These are phyloP conservation scores for Bryoglossum gracile DNA, from an alignment of 495 filamentous ascomycete species.

Conservation along the genomic window DNA sequence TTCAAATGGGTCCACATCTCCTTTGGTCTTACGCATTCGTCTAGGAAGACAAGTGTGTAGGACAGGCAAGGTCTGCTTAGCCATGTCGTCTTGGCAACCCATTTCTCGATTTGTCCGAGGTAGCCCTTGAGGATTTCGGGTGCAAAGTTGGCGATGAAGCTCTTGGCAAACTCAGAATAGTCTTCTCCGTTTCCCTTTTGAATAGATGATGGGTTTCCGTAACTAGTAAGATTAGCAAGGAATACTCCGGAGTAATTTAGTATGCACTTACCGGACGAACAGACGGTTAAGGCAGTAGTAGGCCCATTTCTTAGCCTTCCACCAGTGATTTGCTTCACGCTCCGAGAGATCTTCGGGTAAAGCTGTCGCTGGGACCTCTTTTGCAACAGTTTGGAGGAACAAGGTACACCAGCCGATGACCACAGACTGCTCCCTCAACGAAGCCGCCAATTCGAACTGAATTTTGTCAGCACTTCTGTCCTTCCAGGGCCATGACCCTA, in stretches of 20 bases:
- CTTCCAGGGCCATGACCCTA: neutral
- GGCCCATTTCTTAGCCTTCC: constrained; percentile 99
- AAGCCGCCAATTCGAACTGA: constrained; percentile 74
- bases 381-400: constrained; percentile 83
- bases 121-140: constrained; percentile 94
- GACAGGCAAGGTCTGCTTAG: constrained; percentile 88
- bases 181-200: constrained; percentile 62
- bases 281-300: constrained; percentile 95
- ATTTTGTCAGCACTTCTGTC: constrained; percentile 22
- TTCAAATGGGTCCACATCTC: constrained; percentile 92
- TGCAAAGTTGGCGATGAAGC: constrained; percentile 84
- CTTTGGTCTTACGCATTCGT: constrained; percentile 96
- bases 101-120: constrained; percentile 87
- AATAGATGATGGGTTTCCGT: constrained; percentile 73
- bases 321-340: constrained; percentile 91
- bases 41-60: constrained; percentile 85
- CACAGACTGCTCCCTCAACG: constrained; percentile 66
- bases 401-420: constrained; percentile 94
- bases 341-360: constrained; percentile 80
- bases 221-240: constrained; percentile 47
- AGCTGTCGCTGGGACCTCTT: constrained; percentile 68
- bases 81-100: constrained; percentile 92
- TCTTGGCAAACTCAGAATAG: constrained; percentile 73
- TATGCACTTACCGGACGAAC: constrained; percentile 67
- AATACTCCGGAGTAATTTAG: constrained; percentile 4